Percentiles rank a stretch among this genome's conserved stretches.
Conservation (phyloP, 2,329 filamentous ascomycete genomes). For the Epichloe elymi region DNA sequence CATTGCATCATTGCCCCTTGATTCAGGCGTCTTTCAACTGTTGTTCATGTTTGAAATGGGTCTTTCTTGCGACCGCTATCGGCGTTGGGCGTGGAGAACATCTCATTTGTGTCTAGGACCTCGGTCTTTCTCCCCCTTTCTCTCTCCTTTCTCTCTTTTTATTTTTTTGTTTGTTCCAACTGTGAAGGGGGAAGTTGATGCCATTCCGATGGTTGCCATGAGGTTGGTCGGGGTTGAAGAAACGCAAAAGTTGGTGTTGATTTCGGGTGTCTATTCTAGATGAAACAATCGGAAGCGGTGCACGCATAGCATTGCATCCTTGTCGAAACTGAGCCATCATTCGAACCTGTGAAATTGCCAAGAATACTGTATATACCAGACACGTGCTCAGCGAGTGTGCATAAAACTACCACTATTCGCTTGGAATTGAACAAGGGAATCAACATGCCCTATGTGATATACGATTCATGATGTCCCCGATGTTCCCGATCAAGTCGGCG, state of each 20-base stretch:
- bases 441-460: too few relatives aligned
- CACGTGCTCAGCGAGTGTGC: too few relatives aligned
- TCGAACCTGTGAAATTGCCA: too few relatives aligned
- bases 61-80: background rate
- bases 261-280: background rate
- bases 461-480: too few relatives aligned
- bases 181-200: too few relatives aligned
- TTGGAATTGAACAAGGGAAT: too few relatives aligned
- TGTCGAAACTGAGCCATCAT: background rate
- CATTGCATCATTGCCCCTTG: background rate
- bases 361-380: too few relatives aligned
- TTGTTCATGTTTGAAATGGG: background rate
- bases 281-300: background rate
- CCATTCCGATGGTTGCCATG: background rate
- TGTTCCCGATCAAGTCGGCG: too few relatives aligned
- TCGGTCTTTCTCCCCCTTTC: background rate
- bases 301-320: background rate
- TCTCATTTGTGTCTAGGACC: background rate
- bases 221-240: background rate
- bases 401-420: too few relatives aligned
- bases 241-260: background rate
- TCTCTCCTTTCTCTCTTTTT: too few relatives aligned
- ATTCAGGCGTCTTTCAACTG: background rate
- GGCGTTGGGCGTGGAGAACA: conserved; percentile 5
- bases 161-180: background rate